phyloP scores from a whole-genome alignment of 2,329 filamentous ascomycete species.

The Fusarium napiforme region DNA sequence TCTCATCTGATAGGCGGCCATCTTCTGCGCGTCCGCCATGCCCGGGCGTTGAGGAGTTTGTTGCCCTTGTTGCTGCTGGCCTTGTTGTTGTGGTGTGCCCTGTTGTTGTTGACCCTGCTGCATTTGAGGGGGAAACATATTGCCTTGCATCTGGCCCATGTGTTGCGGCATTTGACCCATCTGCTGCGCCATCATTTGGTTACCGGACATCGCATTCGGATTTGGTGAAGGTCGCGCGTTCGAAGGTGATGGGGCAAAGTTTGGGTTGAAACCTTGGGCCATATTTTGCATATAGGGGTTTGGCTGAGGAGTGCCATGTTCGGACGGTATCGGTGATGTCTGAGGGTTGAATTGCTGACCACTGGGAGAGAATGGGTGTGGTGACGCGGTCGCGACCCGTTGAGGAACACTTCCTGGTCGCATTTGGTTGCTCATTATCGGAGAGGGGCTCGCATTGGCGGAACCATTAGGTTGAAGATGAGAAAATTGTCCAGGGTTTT shows the following conservation, averaged over 20 bases:
- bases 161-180: slow-evolving; percentile 60
- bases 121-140: slow-evolving; percentile 53
- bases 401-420: slow-evolving; percentile 77
- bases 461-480: slow-evolving; percentile 86
- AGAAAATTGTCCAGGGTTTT: slow-evolving; percentile 76
- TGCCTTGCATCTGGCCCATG: slow-evolving; percentile 61
- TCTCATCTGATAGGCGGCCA: slow-evolving; percentile 83
- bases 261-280: slow-evolving; percentile 67
- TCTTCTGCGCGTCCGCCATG: slow-evolving; percentile 75
- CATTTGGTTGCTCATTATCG: slow-evolving; percentile 87
- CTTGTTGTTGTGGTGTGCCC: slow-evolving; percentile 53
- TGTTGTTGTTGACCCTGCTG: slow-evolving; percentile 60
- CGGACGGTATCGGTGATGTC: slow-evolving; percentile 79
- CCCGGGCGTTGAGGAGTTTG: slow-evolving; percentile 44
- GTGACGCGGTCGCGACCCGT: slow-evolving; percentile 89
- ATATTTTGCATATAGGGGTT: slow-evolving; percentile 74
- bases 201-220: slow-evolving; percentile 61
- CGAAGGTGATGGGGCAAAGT: slow-evolving; percentile 67
- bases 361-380: slow-evolving; percentile 87
- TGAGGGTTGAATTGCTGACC: slow-evolving; percentile 77
- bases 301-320: slow-evolving; percentile 81
- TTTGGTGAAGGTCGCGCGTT: slow-evolving; percentile 66
- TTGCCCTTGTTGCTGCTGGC: slow-evolving; percentile 51
- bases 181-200: slow-evolving; percentile 66
- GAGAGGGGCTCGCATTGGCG: slow-evolving; percentile 88